A percentile compares a stretch with the other conserved stretches of the same genome.
Conservation (phyloP, 2,329 filamentous ascomycete genomes). For the Stagonosporopsis rhizophila region DNA sequence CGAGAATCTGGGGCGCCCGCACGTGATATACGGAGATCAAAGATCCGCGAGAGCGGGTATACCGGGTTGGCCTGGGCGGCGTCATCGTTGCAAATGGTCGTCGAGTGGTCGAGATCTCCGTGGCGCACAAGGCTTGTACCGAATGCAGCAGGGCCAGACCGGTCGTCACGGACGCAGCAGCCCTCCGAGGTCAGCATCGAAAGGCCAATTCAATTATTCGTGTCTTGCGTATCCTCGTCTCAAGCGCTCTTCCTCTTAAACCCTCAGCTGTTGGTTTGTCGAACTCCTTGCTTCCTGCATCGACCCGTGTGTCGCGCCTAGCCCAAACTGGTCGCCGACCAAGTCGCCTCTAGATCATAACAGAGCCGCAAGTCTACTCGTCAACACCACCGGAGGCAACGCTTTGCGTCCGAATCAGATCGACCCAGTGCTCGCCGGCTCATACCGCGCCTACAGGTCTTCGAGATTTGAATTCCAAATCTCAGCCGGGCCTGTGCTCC, state of each 20-base stretch:
- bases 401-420: slow-evolving; percentile 10
- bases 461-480: slow-evolving; percentile 18
- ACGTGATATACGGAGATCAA: slow-evolving; percentile 4
- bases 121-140: slow-evolving; percentile 17
- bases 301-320: slow-evolving; percentile 9
- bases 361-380: slow-evolving; percentile 21
- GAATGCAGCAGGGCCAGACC: slow-evolving; percentile 19
- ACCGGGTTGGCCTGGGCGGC: slow-evolving; percentile 9
- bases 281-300: slow-evolving; percentile 13
- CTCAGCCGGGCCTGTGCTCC: slow-evolving; percentile 13
- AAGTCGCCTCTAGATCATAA: slow-evolving; percentile 16
- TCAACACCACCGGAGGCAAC: slow-evolving; percentile 11
- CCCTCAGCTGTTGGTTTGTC: slow-evolving; percentile 6
- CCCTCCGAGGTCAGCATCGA: slow-evolving; percentile 6
- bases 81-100: slow-evolving; percentile 10
- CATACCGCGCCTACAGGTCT: slow-evolving; percentile 13
- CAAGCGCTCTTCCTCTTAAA: not conserved
- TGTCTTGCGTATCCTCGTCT: slow-evolving; percentile 20
- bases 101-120: slow-evolving; percentile 20
- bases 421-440: slow-evolving; percentile 10
- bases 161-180: slow-evolving; percentile 20
- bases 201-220: slow-evolving; percentile 11
- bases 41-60: not conserved
- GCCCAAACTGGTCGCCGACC: slow-evolving; percentile 12
- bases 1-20: slow-evolving; percentile 6